A percentile compares a stretch with the other conserved stretches of the same genome.
These are phyloP conservation scores for Amanita pallidorosea DNA, from an alignment of 768 basidiomycete species.

Conservation along the genomic window DNA sequence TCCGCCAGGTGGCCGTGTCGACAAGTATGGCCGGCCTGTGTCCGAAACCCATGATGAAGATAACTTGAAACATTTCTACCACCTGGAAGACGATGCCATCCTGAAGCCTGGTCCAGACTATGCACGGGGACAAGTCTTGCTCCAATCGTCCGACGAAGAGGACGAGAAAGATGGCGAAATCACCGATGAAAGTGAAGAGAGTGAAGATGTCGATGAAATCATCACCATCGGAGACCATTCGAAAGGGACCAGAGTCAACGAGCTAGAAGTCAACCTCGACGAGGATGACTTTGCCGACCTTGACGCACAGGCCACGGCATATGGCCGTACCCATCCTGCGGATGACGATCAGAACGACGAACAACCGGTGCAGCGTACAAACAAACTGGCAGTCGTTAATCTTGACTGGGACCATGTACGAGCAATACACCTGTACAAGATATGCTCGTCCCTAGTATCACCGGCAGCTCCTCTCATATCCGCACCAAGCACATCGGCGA, in stretches of 20 bases:
- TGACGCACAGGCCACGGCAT: constrained; percentile 63
- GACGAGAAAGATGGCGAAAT: constrained; percentile 26
- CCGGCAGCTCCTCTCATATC: constrained; percentile 33
- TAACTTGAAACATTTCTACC: constrained; percentile 73
- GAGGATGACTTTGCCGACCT: constrained; percentile 63
- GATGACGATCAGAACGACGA: constrained; percentile 16
- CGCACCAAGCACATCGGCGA: constrained; percentile 13
- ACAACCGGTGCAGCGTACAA: constrained; percentile 38
- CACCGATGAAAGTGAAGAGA: constrained; percentile 26
- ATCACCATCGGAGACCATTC: constrained; percentile 39
- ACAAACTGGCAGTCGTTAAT: constrained; percentile 83
- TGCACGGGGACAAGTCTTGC: constrained; percentile 80
- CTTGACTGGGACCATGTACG: constrained; percentile 97
- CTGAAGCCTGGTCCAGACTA: constrained; percentile 50
- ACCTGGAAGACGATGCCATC: constrained; percentile 39
- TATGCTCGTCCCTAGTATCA: constrained; percentile 81
- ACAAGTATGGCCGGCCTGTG: constrained; percentile 81
- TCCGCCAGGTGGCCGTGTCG: constrained; percentile 45
- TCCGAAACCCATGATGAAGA: constrained; percentile 64
- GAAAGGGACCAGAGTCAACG: constrained; percentile 30
- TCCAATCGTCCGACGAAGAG: constrained; percentile 83
- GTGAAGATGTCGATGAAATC: constrained; percentile 31
- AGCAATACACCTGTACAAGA: constrained; percentile 82
- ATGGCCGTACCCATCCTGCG: constrained; percentile 38
- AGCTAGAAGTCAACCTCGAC: constrained; percentile 66